Conservation (phyloP, 129 eudicot species). For the Artemisia argyi region DNA sequence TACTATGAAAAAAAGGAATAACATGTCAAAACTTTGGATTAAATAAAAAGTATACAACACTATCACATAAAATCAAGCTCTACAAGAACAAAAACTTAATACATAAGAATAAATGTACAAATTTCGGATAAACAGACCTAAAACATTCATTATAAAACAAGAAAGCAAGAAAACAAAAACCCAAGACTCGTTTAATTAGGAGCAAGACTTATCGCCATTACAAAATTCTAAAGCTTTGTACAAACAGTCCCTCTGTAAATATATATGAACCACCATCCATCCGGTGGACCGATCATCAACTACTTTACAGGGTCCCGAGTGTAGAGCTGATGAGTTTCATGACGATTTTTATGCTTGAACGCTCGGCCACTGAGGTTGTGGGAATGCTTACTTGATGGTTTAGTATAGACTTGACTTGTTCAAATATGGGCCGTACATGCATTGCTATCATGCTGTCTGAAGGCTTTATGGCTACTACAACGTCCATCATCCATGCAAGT, state of each 20-base stretch:
- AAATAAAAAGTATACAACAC: slow-evolving; percentile 11
- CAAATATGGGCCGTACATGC: slow-evolving; percentile 83
- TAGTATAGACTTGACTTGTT: slow-evolving; percentile 84
- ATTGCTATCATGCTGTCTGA: slow-evolving; percentile 71
- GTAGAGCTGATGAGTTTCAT: slow-evolving; percentile 83
- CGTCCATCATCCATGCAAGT: slow-evolving; percentile 86
- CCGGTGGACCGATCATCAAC: not conserved
- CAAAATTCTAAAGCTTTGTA: slow-evolving; percentile 43
- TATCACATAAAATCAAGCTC: slow-evolving; percentile 22
- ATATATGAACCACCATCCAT: slow-evolving; percentile 4
- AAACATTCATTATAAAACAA: slow-evolving; percentile 24
- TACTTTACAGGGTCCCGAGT: slow-evolving; percentile 47
- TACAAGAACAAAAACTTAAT: not conserved
- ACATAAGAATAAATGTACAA: slow-evolving; percentile 39
- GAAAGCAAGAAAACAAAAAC: not conserved
- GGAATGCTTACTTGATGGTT: slow-evolving; percentile 69
- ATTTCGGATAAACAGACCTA: slow-evolving; percentile 18
- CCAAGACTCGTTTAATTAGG: too few relatives aligned
- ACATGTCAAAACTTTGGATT: not conserved
- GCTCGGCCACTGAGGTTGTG: slow-evolving; percentile 51
- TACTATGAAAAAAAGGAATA: too few relatives aligned
- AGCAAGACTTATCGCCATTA: not conserved
- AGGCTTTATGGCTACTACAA: slow-evolving; percentile 75
- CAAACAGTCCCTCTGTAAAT: slow-evolving; percentile 33
- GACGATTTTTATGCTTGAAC: slow-evolving; percentile 66